These are phyloP conservation scores for Komagataella ulmi DNA, from an alignment of 805 yeast genomes.

Conservation along the genomic window DNA sequence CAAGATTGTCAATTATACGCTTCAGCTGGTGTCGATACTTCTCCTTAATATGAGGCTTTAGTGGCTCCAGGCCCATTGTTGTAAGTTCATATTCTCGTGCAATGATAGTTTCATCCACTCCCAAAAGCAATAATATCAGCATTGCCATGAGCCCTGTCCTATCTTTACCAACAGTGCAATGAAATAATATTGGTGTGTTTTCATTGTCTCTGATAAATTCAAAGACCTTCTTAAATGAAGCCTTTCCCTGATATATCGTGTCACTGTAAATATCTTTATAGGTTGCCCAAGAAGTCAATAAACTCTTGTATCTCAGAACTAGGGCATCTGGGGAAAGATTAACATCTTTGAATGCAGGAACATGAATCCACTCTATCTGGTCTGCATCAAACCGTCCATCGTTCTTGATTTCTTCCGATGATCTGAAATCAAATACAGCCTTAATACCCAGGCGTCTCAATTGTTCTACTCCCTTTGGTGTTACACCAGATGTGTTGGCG, in stretches of 20 bases:
- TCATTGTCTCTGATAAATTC: constrained; percentile 41
- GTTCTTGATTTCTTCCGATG: constrained; percentile 37
- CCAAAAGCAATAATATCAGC: constrained; percentile 47
- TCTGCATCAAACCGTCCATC: constrained; percentile 30
- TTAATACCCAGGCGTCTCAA: constrained; percentile 32
- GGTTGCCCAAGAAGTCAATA: constrained; percentile 47
- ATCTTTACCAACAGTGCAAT: constrained; percentile 83
- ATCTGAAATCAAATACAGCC: constrained; percentile 56
- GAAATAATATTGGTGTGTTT: constrained; percentile 42
- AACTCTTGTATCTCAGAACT: constrained; percentile 37
- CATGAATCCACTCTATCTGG: constrained; percentile 34
- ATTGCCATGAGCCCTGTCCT: constrained; percentile 69
- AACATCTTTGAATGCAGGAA: constrained; percentile 40
- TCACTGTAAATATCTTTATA: constrained; percentile 50
- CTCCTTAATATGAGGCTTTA: constrained; percentile 23
- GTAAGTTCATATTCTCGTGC: constrained; percentile 73
- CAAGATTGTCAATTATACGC: constrained; percentile 8
- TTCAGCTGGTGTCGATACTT: constrained; percentile 19
- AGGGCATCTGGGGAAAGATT: constrained; percentile 56
- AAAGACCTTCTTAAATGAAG: constrained; percentile 36
- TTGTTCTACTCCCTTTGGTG: constrained; percentile 31
- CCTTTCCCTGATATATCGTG: constrained; percentile 35
- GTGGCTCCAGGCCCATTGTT: constrained; percentile 44
- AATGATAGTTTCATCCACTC: constrained; percentile 51
- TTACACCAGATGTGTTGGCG: constrained; percentile 43